These are phyloP conservation scores for Penicillium taxi DNA, from an alignment of 495 filamentous ascomycete genomes.

Conservation along the genomic window DNA sequence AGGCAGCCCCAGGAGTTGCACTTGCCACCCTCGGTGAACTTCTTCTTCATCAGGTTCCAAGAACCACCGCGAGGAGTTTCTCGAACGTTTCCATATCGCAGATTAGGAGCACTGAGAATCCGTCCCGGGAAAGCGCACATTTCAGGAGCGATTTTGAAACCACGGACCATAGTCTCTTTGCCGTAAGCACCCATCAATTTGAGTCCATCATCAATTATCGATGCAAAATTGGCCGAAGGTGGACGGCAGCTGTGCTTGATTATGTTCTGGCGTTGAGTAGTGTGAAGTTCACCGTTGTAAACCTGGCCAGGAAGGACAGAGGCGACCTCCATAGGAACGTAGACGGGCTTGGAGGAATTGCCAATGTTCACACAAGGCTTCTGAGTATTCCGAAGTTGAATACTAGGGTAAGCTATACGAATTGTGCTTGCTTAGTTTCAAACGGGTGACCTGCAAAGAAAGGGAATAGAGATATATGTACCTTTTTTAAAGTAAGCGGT, in stretches of 20 bases:
- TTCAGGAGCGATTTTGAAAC: not conserved
- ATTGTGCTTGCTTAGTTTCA: not conserved
- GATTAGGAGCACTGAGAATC: constrained; percentile 7
- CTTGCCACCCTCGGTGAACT: constrained; percentile 1
- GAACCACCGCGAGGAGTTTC: constrained; percentile 2
- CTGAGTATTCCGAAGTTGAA: no score
- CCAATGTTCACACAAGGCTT: constrained; percentile 63
- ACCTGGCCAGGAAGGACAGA: constrained; percentile 54
- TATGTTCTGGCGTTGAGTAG: constrained; percentile 50
- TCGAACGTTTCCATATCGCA: constrained; percentile 8
- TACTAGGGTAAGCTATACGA: constrained; percentile 13
- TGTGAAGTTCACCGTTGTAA: constrained; percentile 41
- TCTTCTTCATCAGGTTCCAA: constrained; percentile 14
- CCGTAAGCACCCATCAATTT: constrained; percentile 37
- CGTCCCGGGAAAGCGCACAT: constrained; percentile 18
- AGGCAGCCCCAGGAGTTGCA: constrained; percentile 5
- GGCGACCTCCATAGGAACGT: constrained; percentile 56
- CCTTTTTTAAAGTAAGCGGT: constrained; percentile 10
- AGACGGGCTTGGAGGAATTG: constrained; percentile 42
- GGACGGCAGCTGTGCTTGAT: constrained; percentile 56
- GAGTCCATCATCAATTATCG: constrained; percentile 48
- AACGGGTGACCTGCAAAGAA: not conserved
- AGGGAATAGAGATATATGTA: constrained; percentile 3
- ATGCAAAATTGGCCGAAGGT: constrained; percentile 53
- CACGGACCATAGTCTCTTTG: not conserved